Conservation (phyloP, 345 rosid genomes). For the Corchorus capsularis region DNA sequence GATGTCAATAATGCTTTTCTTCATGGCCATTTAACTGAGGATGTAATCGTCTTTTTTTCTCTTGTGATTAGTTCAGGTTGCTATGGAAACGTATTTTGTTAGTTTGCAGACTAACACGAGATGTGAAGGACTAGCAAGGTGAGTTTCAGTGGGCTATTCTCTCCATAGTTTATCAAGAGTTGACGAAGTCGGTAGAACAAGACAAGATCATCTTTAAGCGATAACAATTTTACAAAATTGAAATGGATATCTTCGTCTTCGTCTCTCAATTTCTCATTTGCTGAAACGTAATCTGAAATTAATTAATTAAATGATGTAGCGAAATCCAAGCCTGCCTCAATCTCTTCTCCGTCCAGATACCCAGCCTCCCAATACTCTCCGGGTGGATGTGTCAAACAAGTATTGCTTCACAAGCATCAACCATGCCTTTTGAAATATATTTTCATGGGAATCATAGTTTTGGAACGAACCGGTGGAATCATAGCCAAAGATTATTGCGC, state of each 20-base stretch:
- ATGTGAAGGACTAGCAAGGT: no score
- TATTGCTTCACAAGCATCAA: conserved; percentile 22
- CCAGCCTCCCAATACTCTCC: conserved; percentile 13
- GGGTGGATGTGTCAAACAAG: conserved; percentile 23
- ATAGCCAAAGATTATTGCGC: conserved; percentile 15
- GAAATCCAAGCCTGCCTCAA: not conserved
- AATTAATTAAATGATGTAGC: not conserved
- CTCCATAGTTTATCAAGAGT: conserved; percentile 13
- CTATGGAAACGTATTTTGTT: no score
- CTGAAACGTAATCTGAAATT: not conserved
- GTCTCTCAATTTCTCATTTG: not conserved
- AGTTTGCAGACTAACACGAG: no score
- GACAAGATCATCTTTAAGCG: not conserved
- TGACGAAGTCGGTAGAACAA: not conserved
- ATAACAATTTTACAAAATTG: conserved; percentile 1
- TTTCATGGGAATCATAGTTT: conserved; percentile 6
- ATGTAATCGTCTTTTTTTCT: no score
- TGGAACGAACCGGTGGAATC: not conserved
- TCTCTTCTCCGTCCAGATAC: conserved; percentile 23
- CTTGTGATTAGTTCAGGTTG: no score
- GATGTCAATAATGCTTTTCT: no score
- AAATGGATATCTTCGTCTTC: conserved; percentile 9
- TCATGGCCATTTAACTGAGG: no score
- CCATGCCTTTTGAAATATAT: conserved; percentile 14
- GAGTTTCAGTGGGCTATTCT: no score